These are phyloP conservation scores for Theobroma grandiflorum DNA, from an alignment of 441 rosid species.

Conservation along the genomic window DNA sequence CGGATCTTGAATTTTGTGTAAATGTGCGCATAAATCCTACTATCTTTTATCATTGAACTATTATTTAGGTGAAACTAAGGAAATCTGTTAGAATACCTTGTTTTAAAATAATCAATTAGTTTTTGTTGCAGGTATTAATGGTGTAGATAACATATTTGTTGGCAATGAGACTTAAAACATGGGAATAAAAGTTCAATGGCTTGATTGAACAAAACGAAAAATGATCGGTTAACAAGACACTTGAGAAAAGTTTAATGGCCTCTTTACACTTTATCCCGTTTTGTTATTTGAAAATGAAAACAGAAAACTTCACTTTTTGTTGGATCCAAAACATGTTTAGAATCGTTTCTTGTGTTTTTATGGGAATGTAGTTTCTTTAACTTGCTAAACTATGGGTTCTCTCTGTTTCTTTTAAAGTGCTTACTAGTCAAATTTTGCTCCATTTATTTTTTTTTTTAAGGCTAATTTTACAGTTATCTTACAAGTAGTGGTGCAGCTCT, in stretches of 20 bases:
- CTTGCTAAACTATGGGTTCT: background rate
- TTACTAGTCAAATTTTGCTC: background rate
- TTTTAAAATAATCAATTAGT: background rate
- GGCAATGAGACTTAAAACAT: background rate
- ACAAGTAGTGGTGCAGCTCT: background rate
- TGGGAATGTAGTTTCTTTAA: slow-evolving; percentile 2
- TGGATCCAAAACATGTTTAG: background rate
- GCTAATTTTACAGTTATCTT: background rate
- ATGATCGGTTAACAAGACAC: background rate
- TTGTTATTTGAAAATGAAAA: background rate
- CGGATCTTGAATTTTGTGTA: no score
- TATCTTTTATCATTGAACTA: no score
- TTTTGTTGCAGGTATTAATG: background rate
- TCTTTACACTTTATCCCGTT: background rate
- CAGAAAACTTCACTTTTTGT: background rate
- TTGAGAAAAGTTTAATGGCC: background rate
- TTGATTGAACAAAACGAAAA: background rate
- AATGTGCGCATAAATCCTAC: no score
- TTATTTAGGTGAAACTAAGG: no score
- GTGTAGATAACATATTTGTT: background rate
- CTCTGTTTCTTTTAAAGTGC: background rate
- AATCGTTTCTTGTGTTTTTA: background rate
- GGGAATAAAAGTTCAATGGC: background rate
- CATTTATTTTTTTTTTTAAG: background rate
- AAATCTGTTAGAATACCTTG: background rate